These are phyloP conservation scores for Aspergillus sclerotialis DNA, from an alignment of 2,329 filamentous ascomycete genomes.

Conservation along the genomic window DNA sequence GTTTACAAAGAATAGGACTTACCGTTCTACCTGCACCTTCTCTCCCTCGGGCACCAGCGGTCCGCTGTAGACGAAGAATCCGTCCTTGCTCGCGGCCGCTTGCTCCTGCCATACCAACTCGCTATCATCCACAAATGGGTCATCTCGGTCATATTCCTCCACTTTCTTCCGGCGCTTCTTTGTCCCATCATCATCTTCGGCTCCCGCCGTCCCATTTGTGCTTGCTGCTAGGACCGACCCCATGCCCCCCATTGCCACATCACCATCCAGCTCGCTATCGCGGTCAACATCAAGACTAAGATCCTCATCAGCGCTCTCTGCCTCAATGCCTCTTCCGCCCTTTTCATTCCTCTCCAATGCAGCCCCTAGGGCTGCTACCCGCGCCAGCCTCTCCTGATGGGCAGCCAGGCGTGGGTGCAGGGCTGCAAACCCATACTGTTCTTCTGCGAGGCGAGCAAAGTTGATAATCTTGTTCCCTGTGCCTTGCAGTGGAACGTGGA, in stretches of 20 bases:
- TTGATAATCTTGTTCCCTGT: conserved; percentile 89
- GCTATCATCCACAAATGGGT: conserved; percentile 76
- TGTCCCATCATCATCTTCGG: conserved; percentile 54
- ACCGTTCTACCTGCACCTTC: conserved; percentile 62
- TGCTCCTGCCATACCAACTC: conserved; percentile 94
- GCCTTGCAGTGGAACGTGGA: conserved; percentile 74
- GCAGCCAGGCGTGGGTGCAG: conserved; percentile 86
- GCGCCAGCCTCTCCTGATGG: conserved; percentile 76
- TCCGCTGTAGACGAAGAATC: conserved; percentile 96
- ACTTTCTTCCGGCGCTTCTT: conserved; percentile 67
- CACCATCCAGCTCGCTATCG: conserved; percentile 48
- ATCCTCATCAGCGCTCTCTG: conserved; percentile 67
- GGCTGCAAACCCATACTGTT: conserved; percentile 89
- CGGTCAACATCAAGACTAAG: conserved; percentile 87
- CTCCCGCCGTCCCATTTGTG: conserved; percentile 50
- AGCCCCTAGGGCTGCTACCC: conserved; percentile 81
- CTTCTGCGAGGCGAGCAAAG: conserved; percentile 87
- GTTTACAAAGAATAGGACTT: conserved; percentile 19
- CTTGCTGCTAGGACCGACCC: conserved; percentile 40
- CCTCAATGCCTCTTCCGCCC: conserved; percentile 56
- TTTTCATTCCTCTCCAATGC: conserved; percentile 71
- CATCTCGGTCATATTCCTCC: conserved; percentile 61
- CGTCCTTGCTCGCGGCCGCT: conserved; percentile 86
- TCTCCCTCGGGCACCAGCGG: conserved; percentile 82
- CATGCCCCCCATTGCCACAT: conserved; percentile 33